Evolutionary conservation across 768 basidiomycete species (phyloP).

Genomic region (Pleurotus pulmonarius): DNA sequence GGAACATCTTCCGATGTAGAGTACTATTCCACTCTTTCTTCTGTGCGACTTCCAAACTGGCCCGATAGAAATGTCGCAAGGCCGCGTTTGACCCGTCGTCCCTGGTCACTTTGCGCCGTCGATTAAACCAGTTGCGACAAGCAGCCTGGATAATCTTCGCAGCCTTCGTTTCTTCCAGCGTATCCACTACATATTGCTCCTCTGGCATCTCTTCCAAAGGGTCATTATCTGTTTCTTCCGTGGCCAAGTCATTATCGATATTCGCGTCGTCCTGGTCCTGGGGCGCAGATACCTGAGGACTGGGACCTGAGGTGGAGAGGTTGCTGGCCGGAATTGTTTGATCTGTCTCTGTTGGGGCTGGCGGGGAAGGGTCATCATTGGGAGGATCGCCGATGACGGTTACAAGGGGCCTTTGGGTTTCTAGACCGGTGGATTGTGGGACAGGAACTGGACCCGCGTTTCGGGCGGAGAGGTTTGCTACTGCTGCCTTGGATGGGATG

Average conservation of each 20-base stretch:
- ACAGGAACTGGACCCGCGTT: background rate
- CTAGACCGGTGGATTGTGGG: background rate
- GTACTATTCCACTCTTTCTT: slow-evolving; percentile 22
- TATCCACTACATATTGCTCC: slow-evolving; percentile 6
- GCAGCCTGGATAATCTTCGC: slow-evolving; percentile 17
- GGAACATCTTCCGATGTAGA: slow-evolving; percentile 32
- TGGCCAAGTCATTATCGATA: background rate
- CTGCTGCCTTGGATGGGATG: background rate
- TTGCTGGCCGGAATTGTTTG: too few species aligned
- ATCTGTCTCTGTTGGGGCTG: too few species aligned
- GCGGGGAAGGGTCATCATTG: too few species aligned
- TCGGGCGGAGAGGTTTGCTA: background rate
- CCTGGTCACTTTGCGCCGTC: slow-evolving; percentile 4
- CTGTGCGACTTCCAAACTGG: slow-evolving; percentile 23
- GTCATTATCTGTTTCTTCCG: background rate
- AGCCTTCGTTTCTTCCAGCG: slow-evolving; percentile 20
- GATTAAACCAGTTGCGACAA: slow-evolving; percentile 8
- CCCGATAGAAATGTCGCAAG: slow-evolving; percentile 19
- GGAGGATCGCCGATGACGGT: too few species aligned
- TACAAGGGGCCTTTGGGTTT: too few species aligned
- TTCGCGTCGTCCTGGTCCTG: background rate
- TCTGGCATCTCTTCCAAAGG: background rate
- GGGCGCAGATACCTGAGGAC: background rate
- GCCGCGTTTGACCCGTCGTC: slow-evolving; percentile 14
- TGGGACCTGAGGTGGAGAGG: background rate